Evolutionary conservation across 768 basidiomycete species (phyloP), one percentile per base, ranked within the genome.

Genomic region (Auricularia cornea): DNA sequence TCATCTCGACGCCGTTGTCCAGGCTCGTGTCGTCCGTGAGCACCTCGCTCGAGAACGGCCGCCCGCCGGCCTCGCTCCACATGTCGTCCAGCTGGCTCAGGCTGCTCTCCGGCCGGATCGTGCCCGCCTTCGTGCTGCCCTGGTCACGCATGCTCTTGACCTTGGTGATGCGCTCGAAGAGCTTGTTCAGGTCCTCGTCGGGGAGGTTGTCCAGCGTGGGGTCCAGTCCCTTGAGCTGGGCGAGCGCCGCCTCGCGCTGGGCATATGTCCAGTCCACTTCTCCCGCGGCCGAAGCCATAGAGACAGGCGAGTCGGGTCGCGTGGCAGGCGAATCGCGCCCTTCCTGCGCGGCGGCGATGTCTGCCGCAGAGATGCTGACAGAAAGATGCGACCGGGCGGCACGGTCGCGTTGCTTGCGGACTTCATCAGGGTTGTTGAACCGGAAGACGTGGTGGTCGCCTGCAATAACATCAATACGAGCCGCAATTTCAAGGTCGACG

Each of bases 231-330:
- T 76, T 72, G 20, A 97, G 79, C 59, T 89, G 82, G 1, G 92
- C 90, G 40, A 94, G 80, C 3, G 93, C 95, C 4, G 94, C 94
- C 75, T 99, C 97, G 8, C 94, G 84, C 72, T 92, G 90, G 5
- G 97, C 97, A 73, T 87, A 98, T n/a, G 86, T 90, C 97, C 97
- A 99, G 73, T 99, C 97, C 52, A 94, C 89, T 66, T 92, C 89
- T 30, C 73, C 81, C 62, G 83, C 87, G 28, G 83, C 83, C 3
- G 83, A 83, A 1, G 88, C 89, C 41, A 61, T 64, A 14, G 86
- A 86, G 1, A 82, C 78, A 3, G 90, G 88, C 5, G 92, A 92
- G 52, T 87, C 87, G 2, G 93, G 91, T n/a, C 90, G 85, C 2
- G 63, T 66, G 18, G 59, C 62, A 5, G 65, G 68, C 10, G 89